Conservation (phyloP, 768 basidiomycete genomes). For the Phaffia australis region DNA sequence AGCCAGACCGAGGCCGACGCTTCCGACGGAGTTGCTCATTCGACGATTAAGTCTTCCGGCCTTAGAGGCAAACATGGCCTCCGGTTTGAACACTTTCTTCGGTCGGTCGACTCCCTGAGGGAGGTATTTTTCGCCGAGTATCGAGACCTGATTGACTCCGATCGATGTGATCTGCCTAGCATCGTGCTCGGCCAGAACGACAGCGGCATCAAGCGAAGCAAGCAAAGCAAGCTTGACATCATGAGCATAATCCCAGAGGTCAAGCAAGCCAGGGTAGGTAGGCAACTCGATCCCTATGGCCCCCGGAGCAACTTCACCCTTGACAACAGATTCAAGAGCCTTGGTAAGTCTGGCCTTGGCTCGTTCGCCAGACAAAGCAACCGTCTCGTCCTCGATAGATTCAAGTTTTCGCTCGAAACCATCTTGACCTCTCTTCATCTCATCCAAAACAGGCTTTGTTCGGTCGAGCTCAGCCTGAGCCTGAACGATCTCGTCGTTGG, state of each 20-base stretch:
- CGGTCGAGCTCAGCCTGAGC: slow-evolving; percentile 60
- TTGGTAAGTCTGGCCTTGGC: slow-evolving; percentile 52
- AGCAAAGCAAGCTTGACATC: slow-evolving; percentile 70
- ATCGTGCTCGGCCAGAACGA: slow-evolving; percentile 70
- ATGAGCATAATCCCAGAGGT: slow-evolving; percentile 72
- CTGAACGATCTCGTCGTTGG: slow-evolving; percentile 59
- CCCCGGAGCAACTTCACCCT: slow-evolving; percentile 52
- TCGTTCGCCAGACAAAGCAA: slow-evolving; percentile 45
- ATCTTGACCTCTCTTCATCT: slow-evolving; percentile 66
- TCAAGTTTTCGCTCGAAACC: slow-evolving; percentile 69
- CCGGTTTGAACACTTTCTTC: slow-evolving; percentile 81
- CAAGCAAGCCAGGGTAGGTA: slow-evolving; percentile 67
- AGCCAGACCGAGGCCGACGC: slow-evolving; percentile 72
- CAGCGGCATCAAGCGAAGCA: slow-evolving; percentile 66
- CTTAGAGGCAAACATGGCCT: slow-evolving; percentile 76
- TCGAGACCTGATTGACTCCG: slow-evolving; percentile 56
- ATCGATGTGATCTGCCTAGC: slow-evolving; percentile 56
- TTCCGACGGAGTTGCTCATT: slow-evolving; percentile 49
- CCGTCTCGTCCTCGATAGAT: slow-evolving; percentile 61
- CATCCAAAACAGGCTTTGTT: slow-evolving; percentile 71
- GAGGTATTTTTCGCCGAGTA: slow-evolving; percentile 65
- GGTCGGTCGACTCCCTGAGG: slow-evolving; percentile 70
- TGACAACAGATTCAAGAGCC: slow-evolving; percentile 65
- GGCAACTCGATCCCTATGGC: slow-evolving; percentile 44
- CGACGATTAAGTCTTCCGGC: slow-evolving; percentile 32